Percentiles rank a stretch among this genome's conserved stretches.
Conservation (phyloP, 345 rosid species). For the Corymbia maculata region DNA sequence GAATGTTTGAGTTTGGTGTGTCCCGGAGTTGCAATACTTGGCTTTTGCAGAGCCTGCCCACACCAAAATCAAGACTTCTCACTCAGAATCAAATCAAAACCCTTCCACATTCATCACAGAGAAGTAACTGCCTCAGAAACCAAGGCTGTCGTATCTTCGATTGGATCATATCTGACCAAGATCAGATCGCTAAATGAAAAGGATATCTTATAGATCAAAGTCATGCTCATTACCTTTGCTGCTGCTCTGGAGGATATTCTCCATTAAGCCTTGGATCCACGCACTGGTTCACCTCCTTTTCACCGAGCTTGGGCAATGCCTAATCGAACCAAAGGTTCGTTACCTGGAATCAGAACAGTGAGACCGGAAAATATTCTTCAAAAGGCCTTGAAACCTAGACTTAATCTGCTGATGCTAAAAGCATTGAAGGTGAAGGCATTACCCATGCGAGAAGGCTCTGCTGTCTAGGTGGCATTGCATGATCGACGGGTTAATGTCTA, state of each 20-base stretch:
- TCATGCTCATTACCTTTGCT: background rate
- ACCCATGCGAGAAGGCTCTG: slow-evolving; percentile 36
- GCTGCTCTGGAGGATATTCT: slow-evolving; percentile 1
- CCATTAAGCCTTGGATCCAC: slow-evolving; percentile 28
- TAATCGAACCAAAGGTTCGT: background rate
- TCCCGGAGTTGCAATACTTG: background rate
- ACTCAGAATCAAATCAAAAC: background rate
- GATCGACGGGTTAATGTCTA: slow-evolving; percentile 14
- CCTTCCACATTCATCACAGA: background rate
- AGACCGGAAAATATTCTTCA: accelerated
- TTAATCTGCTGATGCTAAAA: background rate
- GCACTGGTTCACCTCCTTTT: slow-evolving; percentile 32
- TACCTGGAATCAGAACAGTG: background rate
- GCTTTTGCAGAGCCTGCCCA: background rate
- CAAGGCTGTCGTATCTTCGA: background rate
- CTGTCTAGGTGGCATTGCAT: slow-evolving; percentile 28
- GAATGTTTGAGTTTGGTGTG: background rate
- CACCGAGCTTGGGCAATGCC: slow-evolving; percentile 11
- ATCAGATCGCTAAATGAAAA: background rate
- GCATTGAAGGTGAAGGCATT: background rate
- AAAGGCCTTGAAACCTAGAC: background rate
- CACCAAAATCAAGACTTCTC: background rate
- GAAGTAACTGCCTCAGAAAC: background rate
- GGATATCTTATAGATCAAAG: background rate
- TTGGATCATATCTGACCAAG: background rate